phyloP scores from a whole-genome alignment of 495 filamentous ascomycete species.

The Penicillium ochrochloron region DNA sequence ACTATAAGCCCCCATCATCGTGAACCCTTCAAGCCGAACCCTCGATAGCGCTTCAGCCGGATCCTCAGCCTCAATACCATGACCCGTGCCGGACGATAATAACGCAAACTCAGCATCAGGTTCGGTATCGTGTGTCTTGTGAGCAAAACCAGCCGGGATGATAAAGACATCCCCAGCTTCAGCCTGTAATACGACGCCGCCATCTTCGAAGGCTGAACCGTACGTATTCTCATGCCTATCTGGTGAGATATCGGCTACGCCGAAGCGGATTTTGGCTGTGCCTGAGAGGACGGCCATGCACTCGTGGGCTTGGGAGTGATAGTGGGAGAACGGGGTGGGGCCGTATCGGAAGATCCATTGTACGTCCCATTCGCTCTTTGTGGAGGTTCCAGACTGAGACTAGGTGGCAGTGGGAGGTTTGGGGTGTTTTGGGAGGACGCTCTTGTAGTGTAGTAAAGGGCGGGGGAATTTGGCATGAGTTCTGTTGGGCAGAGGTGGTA shows the following conservation, averaged over 20 bases:
- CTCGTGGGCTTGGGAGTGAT: not conserved
- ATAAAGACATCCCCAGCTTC: not conserved
- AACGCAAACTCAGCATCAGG: not conserved
- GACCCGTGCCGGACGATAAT: not conserved
- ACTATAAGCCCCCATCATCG: not conserved
- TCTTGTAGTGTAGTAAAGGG: not conserved
- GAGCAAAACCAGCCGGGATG: not conserved
- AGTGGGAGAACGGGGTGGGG: not conserved
- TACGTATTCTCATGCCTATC: not conserved
- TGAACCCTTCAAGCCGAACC: not conserved
- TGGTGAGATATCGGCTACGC: not conserved
- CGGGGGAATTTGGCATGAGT: not conserved
- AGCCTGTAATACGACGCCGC: not conserved
- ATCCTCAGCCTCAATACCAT: not conserved
- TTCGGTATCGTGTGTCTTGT: not conserved
- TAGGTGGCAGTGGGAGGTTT: not conserved
- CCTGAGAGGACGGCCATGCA: not conserved
- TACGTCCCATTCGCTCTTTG: not conserved
- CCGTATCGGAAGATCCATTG: slow-evolving; percentile 4
- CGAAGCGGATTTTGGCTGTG: not conserved
- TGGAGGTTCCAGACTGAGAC: not conserved
- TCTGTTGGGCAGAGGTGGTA: not conserved
- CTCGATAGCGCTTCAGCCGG: not conserved
- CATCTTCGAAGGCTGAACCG: not conserved
- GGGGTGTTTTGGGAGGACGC: not conserved